Evolutionary conservation across 495 filamentous ascomycete species (phyloP).

Genomic region (Penicillium diatomitis): DNA sequence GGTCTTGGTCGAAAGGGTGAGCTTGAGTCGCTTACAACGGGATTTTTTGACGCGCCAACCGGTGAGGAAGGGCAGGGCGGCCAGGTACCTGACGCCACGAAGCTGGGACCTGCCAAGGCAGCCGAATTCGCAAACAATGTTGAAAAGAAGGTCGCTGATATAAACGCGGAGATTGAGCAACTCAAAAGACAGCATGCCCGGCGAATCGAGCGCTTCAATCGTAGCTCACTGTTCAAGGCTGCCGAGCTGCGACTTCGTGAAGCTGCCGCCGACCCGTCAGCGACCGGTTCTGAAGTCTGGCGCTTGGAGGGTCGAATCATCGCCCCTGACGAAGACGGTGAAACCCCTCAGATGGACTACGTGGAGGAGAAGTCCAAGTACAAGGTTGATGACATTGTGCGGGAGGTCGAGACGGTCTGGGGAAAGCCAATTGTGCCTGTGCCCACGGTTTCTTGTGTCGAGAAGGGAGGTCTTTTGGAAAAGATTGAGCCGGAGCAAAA

Average conservation of each 20-base stretch:
- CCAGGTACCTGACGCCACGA: slow-evolving; percentile 46
- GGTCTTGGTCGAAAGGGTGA: slow-evolving; percentile 81
- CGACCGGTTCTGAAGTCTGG: slow-evolving; percentile 50
- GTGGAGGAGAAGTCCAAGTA: slow-evolving; percentile 39
- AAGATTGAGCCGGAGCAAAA: slow-evolving; percentile 40
- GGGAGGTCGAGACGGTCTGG: slow-evolving; percentile 46
- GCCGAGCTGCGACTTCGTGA: slow-evolving; percentile 50
- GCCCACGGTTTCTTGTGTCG: slow-evolving; percentile 54
- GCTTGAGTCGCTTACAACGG: slow-evolving; percentile 69
- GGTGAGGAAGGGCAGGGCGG: slow-evolving; percentile 25
- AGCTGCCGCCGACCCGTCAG: slow-evolving; percentile 41
- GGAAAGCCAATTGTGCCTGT: slow-evolving; percentile 48
- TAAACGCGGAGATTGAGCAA: slow-evolving; percentile 68
- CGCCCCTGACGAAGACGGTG: slow-evolving; percentile 41
- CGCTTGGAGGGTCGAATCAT: slow-evolving; percentile 53
- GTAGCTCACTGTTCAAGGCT: slow-evolving; percentile 51
- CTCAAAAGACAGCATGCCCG: slow-evolving; percentile 71
- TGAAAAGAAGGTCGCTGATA: slow-evolving; percentile 51
- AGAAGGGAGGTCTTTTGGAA: slow-evolving; percentile 65
- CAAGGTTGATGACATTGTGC: slow-evolving; percentile 52
- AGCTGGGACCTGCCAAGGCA: slow-evolving; percentile 56
- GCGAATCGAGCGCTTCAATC: slow-evolving; percentile 63
- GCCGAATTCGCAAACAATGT: slow-evolving; percentile 72
- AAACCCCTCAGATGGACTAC: slow-evolving; percentile 25
- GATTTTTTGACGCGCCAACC: slow-evolving; percentile 58